A percentile compares a stretch with the other conserved stretches of the same genome.
These are phyloP conservation scores for Tulasnella sp. DNA, from an alignment of 768 basidiomycete genomes.

Conservation along the genomic window DNA sequence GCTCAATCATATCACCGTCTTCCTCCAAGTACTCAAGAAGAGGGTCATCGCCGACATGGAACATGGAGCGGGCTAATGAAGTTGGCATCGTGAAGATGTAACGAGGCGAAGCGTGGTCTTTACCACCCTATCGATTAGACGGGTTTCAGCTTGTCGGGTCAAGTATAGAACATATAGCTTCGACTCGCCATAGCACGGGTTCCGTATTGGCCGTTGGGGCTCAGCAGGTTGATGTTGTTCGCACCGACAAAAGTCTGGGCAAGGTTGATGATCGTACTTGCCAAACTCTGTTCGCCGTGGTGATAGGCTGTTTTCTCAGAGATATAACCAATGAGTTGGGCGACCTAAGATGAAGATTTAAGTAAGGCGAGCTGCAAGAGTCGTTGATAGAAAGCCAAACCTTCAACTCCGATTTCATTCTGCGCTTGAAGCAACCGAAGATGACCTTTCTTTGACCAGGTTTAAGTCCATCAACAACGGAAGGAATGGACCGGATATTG, in stretches of 20 bases:
- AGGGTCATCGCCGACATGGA: slow-evolving; percentile 74
- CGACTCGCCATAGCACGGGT: slow-evolving; percentile 43
- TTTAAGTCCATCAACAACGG: slow-evolving; percentile 85
- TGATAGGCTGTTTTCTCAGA: slow-evolving; percentile 92
- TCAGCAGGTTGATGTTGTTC: slow-evolving; percentile 85
- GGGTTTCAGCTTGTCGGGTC: slow-evolving; percentile 25
- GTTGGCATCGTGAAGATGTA: slow-evolving; percentile 85
- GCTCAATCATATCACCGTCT: slow-evolving; percentile 78
- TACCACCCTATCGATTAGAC: slow-evolving; percentile 50
- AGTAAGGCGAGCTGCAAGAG: background rate
- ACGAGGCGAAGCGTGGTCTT: slow-evolving; percentile 92
- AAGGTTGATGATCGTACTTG: slow-evolving; percentile 80
- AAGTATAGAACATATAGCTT: background rate
- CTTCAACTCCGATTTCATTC: slow-evolving; percentile 86
- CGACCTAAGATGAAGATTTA: slow-evolving; percentile 41
- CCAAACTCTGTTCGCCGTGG: slow-evolving; percentile 85
- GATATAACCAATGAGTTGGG: slow-evolving; percentile 92
- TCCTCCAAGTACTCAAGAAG: slow-evolving; percentile 78
- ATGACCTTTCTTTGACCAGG: slow-evolving; percentile 96
- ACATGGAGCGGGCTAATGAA: slow-evolving; percentile 61
- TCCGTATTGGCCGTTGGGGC: slow-evolving; percentile 90
- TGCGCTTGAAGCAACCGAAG: slow-evolving; percentile 92
- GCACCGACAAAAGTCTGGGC: slow-evolving; percentile 92
- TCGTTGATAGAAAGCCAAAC: slow-evolving; percentile 26
- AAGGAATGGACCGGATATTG: slow-evolving; percentile 96